Evolutionary conservation across 441 rosid species (phyloP).

Genomic region (Populus tomentosa): DNA sequence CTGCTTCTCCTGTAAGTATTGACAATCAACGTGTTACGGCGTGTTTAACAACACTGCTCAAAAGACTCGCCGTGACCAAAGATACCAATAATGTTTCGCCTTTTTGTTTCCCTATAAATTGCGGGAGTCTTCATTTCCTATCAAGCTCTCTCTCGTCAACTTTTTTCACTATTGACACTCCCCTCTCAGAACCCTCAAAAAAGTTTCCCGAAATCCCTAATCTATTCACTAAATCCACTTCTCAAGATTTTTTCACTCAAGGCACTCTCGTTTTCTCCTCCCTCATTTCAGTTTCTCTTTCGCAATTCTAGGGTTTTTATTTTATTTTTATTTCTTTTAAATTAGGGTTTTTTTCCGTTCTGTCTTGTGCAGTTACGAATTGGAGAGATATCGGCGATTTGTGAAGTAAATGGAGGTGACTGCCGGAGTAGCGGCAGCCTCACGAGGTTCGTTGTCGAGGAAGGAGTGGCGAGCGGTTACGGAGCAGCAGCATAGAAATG

Average conservation of each 20-base stretch:
- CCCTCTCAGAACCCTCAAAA: neutral
- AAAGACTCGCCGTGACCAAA: neutral
- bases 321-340: neutral
- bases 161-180: neutral
- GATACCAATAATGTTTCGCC: neutral
- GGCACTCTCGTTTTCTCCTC: neutral
- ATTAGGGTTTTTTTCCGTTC: constrained; percentile 26
- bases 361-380: constrained; percentile 6
- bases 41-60: neutral
- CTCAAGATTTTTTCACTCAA: neutral
- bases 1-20: no score
- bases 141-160: neutral
- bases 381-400: constrained; percentile 21
- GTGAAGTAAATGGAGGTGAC: constrained; percentile 63
- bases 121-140: no score
- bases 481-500: constrained; percentile 53
- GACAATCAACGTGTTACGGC: neutral
- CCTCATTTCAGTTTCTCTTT: neutral
- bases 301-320: constrained; percentile 23
- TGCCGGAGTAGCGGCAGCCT: constrained; percentile 49
- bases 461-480: constrained; percentile 97
- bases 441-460: constrained; percentile 61
- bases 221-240: neutral
- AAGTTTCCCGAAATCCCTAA: neutral
- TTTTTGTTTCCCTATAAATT: no score